A percentile compares a stretch with the other conserved stretches of the same genome.
Evolutionary conservation across 208 protist species (phyloP).

Genomic region (Leptomonas pyrrhocoris): DNA sequence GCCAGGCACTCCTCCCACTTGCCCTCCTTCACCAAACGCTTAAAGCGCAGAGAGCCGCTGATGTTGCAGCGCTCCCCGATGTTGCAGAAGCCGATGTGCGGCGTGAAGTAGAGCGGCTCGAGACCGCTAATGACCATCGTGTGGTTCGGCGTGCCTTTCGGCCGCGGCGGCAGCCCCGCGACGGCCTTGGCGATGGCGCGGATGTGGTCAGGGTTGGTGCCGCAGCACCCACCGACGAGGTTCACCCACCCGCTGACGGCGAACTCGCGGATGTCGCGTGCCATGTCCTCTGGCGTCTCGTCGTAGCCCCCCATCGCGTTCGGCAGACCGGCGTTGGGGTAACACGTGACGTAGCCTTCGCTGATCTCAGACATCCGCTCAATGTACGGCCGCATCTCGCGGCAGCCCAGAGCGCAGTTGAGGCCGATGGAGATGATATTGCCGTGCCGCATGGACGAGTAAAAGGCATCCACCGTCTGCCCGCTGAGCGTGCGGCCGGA

Average conservation of each 20-base stretch:
- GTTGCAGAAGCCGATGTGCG: constrained; percentile 94
- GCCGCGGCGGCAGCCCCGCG: constrained; percentile 33
- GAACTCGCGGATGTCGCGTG: constrained; percentile 56
- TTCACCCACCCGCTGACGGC: constrained; percentile 59
- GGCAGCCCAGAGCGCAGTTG: constrained; percentile 94
- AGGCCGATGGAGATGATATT: constrained; percentile 93
- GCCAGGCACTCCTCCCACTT: constrained; percentile 87
- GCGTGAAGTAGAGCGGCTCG: constrained; percentile 82
- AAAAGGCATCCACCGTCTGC: constrained; percentile 97
- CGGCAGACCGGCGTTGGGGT: constrained; percentile 84
- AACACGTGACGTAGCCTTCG: constrained; percentile 66
- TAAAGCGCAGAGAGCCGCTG: constrained; percentile 94
- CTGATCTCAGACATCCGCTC: constrained; percentile 49
- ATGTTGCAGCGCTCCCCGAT: constrained; percentile 98
- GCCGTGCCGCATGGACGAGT: constrained; percentile 82
- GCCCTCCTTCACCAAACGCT: constrained; percentile 91
- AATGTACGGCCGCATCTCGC: constrained; percentile 68
- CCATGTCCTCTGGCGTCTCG: constrained; percentile 74
- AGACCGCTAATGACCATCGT: constrained; percentile 86
- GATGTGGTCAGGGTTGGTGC: constrained; percentile 75
- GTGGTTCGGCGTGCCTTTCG: constrained; percentile 27
- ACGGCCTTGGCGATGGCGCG: constrained; percentile 57
- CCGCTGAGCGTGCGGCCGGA: constrained; percentile 96
- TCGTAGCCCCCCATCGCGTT: constrained; percentile 83
- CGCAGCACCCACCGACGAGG: constrained; percentile 81